phyloP scores from a whole-genome alignment of 1,284 basidiomycete genomes.

The Fomitopsis pinicola region DNA sequence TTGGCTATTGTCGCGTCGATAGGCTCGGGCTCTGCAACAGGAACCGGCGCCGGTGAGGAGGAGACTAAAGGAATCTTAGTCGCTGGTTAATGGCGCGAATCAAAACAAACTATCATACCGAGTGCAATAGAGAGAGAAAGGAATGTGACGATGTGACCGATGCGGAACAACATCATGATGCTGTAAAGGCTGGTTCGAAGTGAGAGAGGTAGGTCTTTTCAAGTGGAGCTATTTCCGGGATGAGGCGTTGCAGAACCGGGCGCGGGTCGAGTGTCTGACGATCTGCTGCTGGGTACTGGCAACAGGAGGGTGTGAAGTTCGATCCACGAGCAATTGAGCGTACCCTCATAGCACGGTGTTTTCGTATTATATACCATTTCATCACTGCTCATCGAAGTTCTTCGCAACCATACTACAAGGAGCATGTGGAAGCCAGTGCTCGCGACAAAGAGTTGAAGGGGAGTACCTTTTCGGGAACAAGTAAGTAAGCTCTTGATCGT shows the following conservation, averaged over 20 bases:
- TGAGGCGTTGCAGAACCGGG: too few relatives aligned
- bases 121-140: neutral
- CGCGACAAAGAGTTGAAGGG: neutral
- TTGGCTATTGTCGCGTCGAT: conserved; percentile 5
- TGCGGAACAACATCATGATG: conserved; percentile 2
- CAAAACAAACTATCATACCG: neutral
- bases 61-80: neutral
- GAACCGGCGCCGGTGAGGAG: neutral
- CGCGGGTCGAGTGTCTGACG: too few relatives aligned
- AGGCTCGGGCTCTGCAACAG: neutral
- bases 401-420: neutral
- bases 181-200: too few relatives aligned
- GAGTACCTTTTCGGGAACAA: neutral
- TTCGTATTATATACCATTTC: neutral
- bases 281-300: too few relatives aligned
- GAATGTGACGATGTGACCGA: conserved; percentile 2
- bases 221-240: too few relatives aligned
- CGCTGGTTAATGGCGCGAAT: neutral
- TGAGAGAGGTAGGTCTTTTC: too few relatives aligned
- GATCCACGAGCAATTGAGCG: neutral
- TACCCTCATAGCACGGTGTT: too few relatives aligned
- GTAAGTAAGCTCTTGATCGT: neutral
- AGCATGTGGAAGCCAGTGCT: neutral
- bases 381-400: too few relatives aligned
- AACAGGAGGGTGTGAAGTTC: neutral